Conservation (phyloP, 1,284 basidiomycete species). For the Chondrostereum purpureum region DNA sequence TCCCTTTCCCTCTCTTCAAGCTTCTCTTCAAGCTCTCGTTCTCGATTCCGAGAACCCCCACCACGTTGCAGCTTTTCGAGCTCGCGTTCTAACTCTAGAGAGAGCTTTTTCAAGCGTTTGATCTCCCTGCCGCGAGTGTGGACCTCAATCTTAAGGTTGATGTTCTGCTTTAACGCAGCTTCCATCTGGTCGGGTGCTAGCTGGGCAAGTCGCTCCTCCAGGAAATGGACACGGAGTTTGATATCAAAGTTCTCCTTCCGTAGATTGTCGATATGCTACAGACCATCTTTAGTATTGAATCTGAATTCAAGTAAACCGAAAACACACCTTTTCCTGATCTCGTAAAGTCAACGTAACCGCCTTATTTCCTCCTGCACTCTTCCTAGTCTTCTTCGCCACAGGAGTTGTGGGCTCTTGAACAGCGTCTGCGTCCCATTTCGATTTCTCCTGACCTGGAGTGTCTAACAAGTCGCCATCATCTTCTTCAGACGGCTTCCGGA, state of each 20-base stretch:
- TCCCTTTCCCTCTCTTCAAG: constrained; percentile 65
- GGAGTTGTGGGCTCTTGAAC: too few species aligned
- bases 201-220: constrained; percentile 83
- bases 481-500: background rate
- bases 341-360: constrained; percentile 82
- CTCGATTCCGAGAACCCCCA: constrained; percentile 39
- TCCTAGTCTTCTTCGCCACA: constrained; percentile 25
- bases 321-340: constrained; percentile 88
- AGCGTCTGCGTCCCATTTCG: background rate
- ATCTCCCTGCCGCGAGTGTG: constrained; percentile 88
- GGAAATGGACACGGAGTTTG: constrained; percentile 89
- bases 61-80: constrained; percentile 62
- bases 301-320: constrained; percentile 5
- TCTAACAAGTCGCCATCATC: constrained; percentile 1
- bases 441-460: background rate
- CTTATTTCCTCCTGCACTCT: constrained; percentile 36
- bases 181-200: constrained; percentile 90
- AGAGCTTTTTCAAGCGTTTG: constrained; percentile 86
- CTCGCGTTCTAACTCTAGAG: constrained; percentile 78
- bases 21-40: constrained; percentile 64
- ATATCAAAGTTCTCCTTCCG: constrained; percentile 96
- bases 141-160: constrained; percentile 89
- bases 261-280: constrained; percentile 84
- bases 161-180: constrained; percentile 87
- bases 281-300: too few species aligned